Base-by-base conservation (phyloP, 2,329 filamentous ascomycete species). In the Fusarium domesticum region DNA sequence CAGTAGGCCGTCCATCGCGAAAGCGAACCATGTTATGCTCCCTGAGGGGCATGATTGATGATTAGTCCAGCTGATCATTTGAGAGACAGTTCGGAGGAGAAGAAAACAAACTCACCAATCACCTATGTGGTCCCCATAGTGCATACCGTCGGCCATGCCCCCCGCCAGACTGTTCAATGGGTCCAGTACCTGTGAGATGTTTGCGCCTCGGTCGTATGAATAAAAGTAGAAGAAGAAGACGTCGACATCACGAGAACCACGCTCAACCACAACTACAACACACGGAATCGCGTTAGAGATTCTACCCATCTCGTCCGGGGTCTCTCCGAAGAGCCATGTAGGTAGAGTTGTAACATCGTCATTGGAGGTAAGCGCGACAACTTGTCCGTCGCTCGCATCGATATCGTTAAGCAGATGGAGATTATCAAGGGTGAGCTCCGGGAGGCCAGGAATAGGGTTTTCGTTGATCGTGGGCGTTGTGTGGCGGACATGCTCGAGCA, bases 211-310 rank as follows among this genome's bases (percentile, higher is more conserved):
- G 15, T 65, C 56, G 35, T 61, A 64, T 6, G 62, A 64, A 45
- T 65, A 64, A 31, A 65, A 65, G 43, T 65, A 65, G 20, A 63
- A 65, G 48, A 56, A 65, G 18, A 65, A 65, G 2, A 54, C 62
- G 18, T 62, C 62, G 2, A 60, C 4, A 6, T 57, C 48, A 1
- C 32, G 31, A 5, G 44, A 18, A 20, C 23, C 42, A 41, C 52
- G 47, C 18, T 60, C 55, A 1, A 62, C 54, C 3, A 64, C 37
- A 15, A 64, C 42, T 17, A 64, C 59, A 6, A 61, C 59, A 30
- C 20, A 23, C 10, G 20, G 20, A 6, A 10, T 23, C 20, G 20
- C 6, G 20, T 23, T 23, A 6, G 20, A 23, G 6, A 23, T 23
- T 10, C 20, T 23, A 6, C 20, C 20, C 20, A 10, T 6, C 20